Conservation (phyloP, 352 stramenopile genomes). For the Phytophthora tubulina region DNA sequence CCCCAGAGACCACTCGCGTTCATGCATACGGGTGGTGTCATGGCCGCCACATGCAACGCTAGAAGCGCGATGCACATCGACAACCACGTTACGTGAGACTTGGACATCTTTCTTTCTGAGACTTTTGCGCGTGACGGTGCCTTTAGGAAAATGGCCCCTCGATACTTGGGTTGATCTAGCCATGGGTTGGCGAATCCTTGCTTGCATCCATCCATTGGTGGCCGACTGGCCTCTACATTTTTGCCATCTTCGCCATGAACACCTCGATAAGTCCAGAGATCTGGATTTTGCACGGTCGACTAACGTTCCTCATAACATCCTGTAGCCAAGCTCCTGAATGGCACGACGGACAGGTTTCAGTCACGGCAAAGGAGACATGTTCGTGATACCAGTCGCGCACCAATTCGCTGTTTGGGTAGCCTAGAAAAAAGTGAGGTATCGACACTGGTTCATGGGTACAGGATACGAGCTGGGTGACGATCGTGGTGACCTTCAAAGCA, state of each 20-base stretch:
- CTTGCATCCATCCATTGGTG: constrained; percentile 6
- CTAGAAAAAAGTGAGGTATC: no score
- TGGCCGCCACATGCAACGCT: constrained; percentile 10
- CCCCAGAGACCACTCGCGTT: constrained; percentile 24
- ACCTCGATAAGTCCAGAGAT: constrained; percentile 21
- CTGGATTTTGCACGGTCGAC: constrained; percentile 20
- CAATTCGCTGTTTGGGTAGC: neutral
- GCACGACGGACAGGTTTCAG: constrained; percentile 10
- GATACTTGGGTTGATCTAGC: constrained; percentile 6
- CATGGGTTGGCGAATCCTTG: constrained; percentile 25
- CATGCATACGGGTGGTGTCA: constrained; percentile 36
- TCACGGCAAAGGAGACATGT: neutral
- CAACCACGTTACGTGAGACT: constrained; percentile 10
- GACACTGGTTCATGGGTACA: neutral
- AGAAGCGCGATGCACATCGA: neutral
- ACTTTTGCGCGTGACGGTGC: constrained; percentile 14
- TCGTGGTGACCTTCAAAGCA: neutral
- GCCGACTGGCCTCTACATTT: constrained; percentile 20
- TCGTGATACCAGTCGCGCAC: constrained; percentile 7
- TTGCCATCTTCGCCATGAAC: constrained; percentile 1
- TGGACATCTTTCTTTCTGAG: constrained; percentile 13
- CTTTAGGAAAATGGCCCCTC: constrained; percentile 25
- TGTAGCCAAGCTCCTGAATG: constrained; percentile 25
- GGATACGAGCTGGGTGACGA: neutral
- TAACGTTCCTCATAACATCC: constrained; percentile 14